Evolutionary conservation across 2,329 filamentous ascomycete genomes (phyloP).

Genomic region (Tricladium varicosporioides): DNA sequence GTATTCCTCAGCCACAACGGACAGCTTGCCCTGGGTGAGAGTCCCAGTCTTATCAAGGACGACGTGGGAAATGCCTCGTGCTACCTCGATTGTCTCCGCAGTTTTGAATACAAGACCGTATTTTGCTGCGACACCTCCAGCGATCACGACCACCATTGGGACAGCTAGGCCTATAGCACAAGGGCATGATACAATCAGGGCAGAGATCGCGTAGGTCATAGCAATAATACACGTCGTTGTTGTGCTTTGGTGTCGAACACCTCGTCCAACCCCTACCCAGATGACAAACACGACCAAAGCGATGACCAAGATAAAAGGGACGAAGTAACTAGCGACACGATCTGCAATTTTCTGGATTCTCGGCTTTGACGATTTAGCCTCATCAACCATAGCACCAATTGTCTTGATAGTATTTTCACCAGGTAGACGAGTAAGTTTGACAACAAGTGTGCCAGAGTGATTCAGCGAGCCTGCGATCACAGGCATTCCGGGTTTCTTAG

Average conservation of each 20-base stretch:
- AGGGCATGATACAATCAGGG: conserved; percentile 70
- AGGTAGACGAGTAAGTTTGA: conserved; percentile 58
- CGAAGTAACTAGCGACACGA: conserved; percentile 64
- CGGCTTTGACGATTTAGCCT: conserved; percentile 67
- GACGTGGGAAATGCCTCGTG: conserved; percentile 60
- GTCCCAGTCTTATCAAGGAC: conserved; percentile 84
- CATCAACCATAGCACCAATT: conserved; percentile 70
- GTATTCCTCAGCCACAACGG: conserved; percentile 40
- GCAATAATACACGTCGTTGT: conserved; percentile 55
- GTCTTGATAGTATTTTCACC: conserved; percentile 69
- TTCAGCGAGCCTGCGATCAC: conserved; percentile 72
- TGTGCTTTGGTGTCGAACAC: conserved; percentile 39
- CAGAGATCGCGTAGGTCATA: conserved; percentile 70
- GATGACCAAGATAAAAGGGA: conserved; percentile 61
- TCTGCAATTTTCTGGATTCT: conserved; percentile 69
- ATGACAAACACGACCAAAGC: conserved; percentile 57
- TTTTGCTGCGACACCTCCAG: conserved; percentile 62
- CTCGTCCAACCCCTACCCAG: conserved; percentile 62
- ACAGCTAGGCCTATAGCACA: conserved; percentile 69
- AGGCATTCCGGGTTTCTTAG: conserved; percentile 50
- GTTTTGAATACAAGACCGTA: conserved; percentile 69
- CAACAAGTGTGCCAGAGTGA: conserved; percentile 57
- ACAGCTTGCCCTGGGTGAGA: conserved; percentile 58
- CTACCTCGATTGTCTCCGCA: conserved; percentile 60
- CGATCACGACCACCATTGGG: conserved; percentile 76